Evolutionary conservation across 2,329 filamentous ascomycete species (phyloP).

Genomic region (Tolypocladium ovalisporum): DNA sequence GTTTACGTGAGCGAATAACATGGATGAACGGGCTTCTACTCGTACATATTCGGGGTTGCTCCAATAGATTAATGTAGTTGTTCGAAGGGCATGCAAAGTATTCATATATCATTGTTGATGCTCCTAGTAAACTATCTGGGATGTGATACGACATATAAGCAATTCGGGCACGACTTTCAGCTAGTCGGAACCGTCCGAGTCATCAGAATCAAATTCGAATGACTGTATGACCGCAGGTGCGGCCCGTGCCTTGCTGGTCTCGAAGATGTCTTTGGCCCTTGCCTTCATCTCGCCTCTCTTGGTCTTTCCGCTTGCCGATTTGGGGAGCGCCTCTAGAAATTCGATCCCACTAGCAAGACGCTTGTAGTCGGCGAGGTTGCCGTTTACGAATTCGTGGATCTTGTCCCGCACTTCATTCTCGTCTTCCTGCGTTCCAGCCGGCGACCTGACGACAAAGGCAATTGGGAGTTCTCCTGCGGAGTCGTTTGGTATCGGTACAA

Average conservation of each 20-base stretch:
- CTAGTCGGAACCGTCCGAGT: background rate
- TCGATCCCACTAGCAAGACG: conserved; percentile 37
- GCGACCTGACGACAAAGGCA: conserved; percentile 41
- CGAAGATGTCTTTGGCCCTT: conserved; percentile 11
- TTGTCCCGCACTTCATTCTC: conserved; percentile 37
- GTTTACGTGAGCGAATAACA: too few relatives aligned
- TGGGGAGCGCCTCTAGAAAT: conserved; percentile 45
- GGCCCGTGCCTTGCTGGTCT: background rate
- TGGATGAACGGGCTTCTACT: too few relatives aligned
- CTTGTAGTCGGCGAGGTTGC: conserved; percentile 28
- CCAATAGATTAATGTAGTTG: background rate
- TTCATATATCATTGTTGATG: too few relatives aligned
- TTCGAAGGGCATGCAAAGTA: background rate
- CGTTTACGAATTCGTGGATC: conserved; percentile 37
- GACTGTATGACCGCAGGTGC: conserved; percentile 2
- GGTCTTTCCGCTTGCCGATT: conserved; percentile 49
- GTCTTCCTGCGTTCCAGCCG: conserved; percentile 29
- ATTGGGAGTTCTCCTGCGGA: conserved; percentile 44
- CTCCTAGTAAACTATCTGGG: too few relatives aligned
- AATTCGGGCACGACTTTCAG: background rate
- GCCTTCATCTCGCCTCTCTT: conserved; percentile 38
- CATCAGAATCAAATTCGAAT: conserved; percentile 6
- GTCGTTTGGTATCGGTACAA: conserved; percentile 50
- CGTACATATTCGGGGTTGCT: too few relatives aligned
- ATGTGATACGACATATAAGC: background rate